Evolutionary conservation across 805 yeast species (phyloP), one percentile per base, ranked within the genome.

Genomic region (Candida patagonica): DNA sequence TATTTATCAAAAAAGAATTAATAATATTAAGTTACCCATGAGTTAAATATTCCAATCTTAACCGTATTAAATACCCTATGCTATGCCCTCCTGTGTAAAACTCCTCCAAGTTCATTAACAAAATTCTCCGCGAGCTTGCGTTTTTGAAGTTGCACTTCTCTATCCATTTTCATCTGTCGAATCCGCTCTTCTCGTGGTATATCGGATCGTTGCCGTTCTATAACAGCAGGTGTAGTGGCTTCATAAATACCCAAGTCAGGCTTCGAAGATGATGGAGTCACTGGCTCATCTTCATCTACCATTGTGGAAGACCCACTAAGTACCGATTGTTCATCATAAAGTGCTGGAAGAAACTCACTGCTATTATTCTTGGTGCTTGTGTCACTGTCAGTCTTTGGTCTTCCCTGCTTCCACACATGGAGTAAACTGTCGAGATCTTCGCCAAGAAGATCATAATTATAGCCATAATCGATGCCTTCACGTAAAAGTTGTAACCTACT

Each of bases 81-180:
- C 31, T 29, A 29, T 4, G 16, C 10, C 16, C 52, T 36, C 19
- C 29, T 35, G 26, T 41, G 42, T 6, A 52, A 37, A 4, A 53
- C 57, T 19, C 38, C 41, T 26, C 50, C 53, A 25, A 53, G 49
- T 41, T 53, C 57, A 19, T 40, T 27, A 17, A 53, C 42, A 29
- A 53, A 51, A 38, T 46, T 44, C 15, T 35, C 36, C 13, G 26
- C 32, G 7, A 35, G 45, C 7, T 30, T 36, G n/a, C 46, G 41
- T 13, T 25, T 31, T 37, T 42, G 37, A 10, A 25, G 38, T 23
- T 52, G 56, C 10, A 26, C 25, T 23, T 42, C 51, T 6, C 53
- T 42, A 15, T 39, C 43, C 22, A 48, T 44, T 22, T 48, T 48
- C 53, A 49, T 50, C 16, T 31, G 32, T 13, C 33, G 21, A 22